These are phyloP conservation scores for Cucumis hystrix DNA, from an alignment of 306 rosid genomes.

Conservation along the genomic window DNA sequence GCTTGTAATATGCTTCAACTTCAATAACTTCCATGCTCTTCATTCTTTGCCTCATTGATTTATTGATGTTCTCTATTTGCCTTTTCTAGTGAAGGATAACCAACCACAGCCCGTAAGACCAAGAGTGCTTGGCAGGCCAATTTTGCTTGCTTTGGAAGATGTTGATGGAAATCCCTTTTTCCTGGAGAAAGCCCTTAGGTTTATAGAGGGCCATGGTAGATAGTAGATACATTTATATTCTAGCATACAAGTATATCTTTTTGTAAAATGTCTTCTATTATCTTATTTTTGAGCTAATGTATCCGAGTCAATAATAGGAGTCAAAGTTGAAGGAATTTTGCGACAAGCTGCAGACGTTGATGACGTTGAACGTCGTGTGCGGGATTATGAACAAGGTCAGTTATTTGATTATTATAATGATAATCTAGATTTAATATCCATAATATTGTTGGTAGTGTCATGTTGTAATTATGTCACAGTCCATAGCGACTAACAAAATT, in stretches of 20 bases:
- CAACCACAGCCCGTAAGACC: conserved; percentile 34
- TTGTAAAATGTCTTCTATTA: not conserved
- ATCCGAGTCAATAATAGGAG: conserved; percentile 33
- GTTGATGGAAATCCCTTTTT: conserved; percentile 90
- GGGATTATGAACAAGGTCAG: conserved; percentile 93
- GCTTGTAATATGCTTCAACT: conserved; percentile 15
- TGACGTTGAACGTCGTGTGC: conserved; percentile 76
- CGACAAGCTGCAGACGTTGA: conserved; percentile 99
- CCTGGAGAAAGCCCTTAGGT: conserved; percentile 83
- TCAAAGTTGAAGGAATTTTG: conserved; percentile 81
- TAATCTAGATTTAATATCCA: not conserved
- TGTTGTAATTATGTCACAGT: conserved; percentile 5
- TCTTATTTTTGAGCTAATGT: not conserved
- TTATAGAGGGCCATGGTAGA: conserved; percentile 72
- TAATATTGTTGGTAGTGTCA: not conserved
- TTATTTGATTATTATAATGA: conserved; percentile 15
- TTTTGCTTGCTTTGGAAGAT: conserved; percentile 91
- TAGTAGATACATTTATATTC: not conserved
- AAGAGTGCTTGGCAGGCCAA: conserved; percentile 64
- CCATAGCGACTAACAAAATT: not conserved
- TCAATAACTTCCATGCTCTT: conserved; percentile 9
- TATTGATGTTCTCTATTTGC: conserved; percentile 15
- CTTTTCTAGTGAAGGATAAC: conserved; percentile 43
- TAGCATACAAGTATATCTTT: not conserved
- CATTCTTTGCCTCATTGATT: conserved; percentile 6